Percentiles rank a stretch among this genome's conserved stretches.
Evolutionary conservation across 1,139 yeast species (phyloP).

Genomic region (Pichia sp.): DNA sequence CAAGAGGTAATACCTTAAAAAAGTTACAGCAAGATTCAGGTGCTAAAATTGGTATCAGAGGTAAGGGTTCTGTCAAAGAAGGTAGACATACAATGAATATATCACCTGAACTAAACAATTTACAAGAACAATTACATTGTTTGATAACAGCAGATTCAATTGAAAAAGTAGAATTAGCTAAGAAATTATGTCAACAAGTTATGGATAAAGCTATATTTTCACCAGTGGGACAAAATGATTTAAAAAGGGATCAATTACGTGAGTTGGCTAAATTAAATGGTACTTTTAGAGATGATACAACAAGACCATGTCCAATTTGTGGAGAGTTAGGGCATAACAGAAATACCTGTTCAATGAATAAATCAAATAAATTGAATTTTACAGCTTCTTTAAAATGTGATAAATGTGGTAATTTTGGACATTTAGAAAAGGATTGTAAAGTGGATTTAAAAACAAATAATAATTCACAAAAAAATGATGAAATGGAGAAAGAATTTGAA

Average conservation of each 20-base stretch:
- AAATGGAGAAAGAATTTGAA: conserved; percentile 42
- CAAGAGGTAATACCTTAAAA: conserved; percentile 87
- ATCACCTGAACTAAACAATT: conserved; percentile 41
- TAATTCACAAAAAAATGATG: conserved; percentile 16
- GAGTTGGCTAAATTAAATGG: conserved; percentile 94
- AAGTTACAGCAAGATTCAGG: conserved; percentile 79
- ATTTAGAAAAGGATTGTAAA: conserved; percentile 82
- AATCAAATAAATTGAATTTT: conserved; percentile 43
- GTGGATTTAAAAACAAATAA: too few relatives aligned
- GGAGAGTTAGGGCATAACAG: conserved; percentile 60
- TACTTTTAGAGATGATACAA: conserved; percentile 71
- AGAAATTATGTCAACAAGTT: conserved; percentile 66
- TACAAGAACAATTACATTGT: conserved; percentile 84
- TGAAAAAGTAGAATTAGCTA: conserved; percentile 71
- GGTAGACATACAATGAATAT: conserved; percentile 58
- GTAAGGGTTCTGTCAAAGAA: conserved; percentile 92
- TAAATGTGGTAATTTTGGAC: conserved; percentile 78
- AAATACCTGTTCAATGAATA: conserved; percentile 54
- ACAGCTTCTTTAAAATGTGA: conserved; percentile 63
- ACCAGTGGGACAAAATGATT: conserved; percentile 90
- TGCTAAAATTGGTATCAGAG: conserved; percentile 81
- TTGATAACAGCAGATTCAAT: conserved; percentile 79
- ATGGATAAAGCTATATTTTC: conserved; percentile 79
- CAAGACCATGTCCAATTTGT: conserved; percentile 54
- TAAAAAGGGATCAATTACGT: conserved; percentile 83